phyloP scores from a whole-genome alignment of 139 green algal genomes.

The Pseudopediastrum boryanum region DNA sequence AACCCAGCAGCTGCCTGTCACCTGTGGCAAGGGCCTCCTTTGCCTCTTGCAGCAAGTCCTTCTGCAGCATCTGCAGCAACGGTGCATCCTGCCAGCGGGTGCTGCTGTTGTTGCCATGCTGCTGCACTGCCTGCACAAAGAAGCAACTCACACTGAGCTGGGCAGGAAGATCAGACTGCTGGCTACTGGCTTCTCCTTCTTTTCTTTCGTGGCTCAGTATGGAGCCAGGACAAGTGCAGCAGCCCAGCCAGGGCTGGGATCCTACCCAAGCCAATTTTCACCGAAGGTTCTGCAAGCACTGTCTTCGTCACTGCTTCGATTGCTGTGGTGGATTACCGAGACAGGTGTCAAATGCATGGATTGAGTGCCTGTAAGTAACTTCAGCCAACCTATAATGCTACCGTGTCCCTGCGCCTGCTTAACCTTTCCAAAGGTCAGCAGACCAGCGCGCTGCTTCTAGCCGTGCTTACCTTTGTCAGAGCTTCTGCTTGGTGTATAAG shows the following conservation, averaged over 20 bases:
- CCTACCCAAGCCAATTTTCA: no score
- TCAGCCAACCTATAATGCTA: not conserved
- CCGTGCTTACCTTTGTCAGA: constrained; percentile 12
- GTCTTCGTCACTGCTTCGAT: no score
- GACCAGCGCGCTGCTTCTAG: no score
- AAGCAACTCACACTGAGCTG: not conserved
- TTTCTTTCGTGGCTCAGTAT: not conserved
- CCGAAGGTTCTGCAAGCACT: no score
- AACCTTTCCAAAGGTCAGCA: no score
- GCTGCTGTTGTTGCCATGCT: not conserved
- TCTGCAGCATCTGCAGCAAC: constrained; percentile 27
- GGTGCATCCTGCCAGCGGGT: constrained; percentile 1
- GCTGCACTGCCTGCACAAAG: not conserved
- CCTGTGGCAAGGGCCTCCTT: not conserved
- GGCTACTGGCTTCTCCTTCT: no score
- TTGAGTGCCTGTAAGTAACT: not conserved
- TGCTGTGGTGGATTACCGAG: no score
- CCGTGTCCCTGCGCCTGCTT: no score
- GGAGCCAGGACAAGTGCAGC: not conserved
- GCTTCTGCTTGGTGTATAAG: constrained; percentile 12
- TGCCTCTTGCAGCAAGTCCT: constrained; percentile 17
- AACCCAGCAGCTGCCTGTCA: constrained; percentile 4
- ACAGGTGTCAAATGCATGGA: not conserved
- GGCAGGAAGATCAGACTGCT: not conserved
- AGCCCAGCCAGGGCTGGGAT: not conserved